These are phyloP conservation scores for Musa balbisiana DNA, from an alignment of 202 grass and related monocot genomes.

Conservation along the genomic window DNA sequence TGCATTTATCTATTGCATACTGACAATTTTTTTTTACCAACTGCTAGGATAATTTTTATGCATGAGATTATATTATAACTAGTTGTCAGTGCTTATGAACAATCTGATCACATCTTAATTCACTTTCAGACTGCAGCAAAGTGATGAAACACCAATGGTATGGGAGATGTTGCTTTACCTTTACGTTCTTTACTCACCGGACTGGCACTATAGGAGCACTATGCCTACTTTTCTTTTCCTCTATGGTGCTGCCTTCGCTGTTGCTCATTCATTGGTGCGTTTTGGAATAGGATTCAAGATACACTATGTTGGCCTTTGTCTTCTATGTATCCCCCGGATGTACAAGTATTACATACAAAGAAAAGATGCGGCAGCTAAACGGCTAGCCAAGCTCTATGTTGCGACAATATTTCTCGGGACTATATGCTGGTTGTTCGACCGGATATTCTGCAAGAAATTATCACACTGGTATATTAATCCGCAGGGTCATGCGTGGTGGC, in stretches of 20 bases:
- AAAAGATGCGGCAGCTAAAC: neutral
- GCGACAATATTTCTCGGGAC: neutral
- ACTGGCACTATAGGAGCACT: neutral
- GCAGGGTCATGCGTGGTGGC: neutral
- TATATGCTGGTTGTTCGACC: neutral
- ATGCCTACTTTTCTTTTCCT: neutral
- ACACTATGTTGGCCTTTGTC: neutral
- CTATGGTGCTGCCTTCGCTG: neutral
- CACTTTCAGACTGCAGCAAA: neutral
- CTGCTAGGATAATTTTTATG: neutral
- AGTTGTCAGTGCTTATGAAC: too few species aligned
- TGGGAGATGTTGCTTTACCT: neutral
- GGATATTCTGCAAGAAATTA: neutral
- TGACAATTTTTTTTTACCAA: neutral
- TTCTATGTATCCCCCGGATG: constrained; percentile 1
- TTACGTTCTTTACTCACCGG: neutral
- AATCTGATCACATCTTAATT: too few species aligned
- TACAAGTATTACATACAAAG: constrained; percentile 9
- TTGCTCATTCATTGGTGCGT: neutral
- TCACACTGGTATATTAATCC: neutral
- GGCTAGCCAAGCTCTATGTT: constrained; percentile 1
- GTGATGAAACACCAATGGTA: neutral
- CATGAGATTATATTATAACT: too few species aligned
- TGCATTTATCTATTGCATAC: too few species aligned
- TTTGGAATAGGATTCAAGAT: constrained; percentile 1